A percentile compares a stretch with the other conserved stretches of the same genome.
Conservation (phyloP, 2,329 filamentous ascomycete species). For the Fusarium verrucosum region DNA sequence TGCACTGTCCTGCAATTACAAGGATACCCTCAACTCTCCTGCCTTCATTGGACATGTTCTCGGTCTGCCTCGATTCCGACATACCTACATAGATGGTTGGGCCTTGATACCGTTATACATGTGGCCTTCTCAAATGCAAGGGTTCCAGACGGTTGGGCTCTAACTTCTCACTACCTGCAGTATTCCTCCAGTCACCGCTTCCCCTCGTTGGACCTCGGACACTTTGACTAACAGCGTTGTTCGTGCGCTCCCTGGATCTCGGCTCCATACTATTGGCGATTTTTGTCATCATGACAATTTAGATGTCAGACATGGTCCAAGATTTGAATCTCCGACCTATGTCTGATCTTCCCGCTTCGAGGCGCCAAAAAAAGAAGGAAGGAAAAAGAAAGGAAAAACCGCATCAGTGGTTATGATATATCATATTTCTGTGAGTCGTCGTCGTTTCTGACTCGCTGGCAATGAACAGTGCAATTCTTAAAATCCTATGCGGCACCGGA, state of each 20-base stretch:
- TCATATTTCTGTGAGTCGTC: not conserved
- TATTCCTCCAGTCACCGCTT: conserved; percentile 7
- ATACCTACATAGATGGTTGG: conserved; percentile 9
- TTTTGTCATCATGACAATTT: not conserved
- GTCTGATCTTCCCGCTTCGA: conserved; percentile 3
- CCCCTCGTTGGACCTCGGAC: not conserved
- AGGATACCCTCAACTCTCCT: conserved; percentile 1
- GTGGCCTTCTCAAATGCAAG: conserved; percentile 9
- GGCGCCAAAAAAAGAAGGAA: not conserved
- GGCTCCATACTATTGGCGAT: not conserved
- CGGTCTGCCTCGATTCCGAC: conserved; percentile 1
- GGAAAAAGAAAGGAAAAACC: not conserved
- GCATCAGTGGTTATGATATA: not conserved
- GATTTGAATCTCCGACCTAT: conserved; percentile 3
- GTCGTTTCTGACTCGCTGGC: not conserved
- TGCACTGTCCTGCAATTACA: conserved; percentile 21
- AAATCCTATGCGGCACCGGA: not conserved
- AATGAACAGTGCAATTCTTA: conserved; percentile 5
- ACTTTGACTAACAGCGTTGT: conserved; percentile 3
- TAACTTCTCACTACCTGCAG: conserved; percentile 9
- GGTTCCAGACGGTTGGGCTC: conserved; percentile 18
- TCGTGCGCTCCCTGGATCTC: not conserved
- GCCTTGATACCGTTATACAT: conserved; percentile 13
- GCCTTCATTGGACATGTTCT: conserved; percentile 6
- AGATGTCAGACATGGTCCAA: not conserved